phyloP scores from a whole-genome alignment of 1,284 basidiomycete species.

The Ceratobasidium sp. region DNA sequence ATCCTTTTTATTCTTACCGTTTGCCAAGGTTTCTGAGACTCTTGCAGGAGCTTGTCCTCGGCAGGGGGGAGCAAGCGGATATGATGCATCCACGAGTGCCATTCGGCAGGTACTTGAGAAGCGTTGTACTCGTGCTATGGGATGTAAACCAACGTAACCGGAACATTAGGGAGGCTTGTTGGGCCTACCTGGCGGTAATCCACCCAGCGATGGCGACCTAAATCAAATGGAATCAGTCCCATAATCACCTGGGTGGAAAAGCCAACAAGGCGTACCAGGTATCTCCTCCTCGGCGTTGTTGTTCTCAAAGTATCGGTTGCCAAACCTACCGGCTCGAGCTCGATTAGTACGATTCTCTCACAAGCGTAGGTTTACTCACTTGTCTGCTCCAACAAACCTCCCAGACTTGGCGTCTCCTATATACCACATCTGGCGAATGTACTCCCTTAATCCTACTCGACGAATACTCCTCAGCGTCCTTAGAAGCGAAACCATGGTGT shows the following conservation, averaged over 20 bases:
- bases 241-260: neutral
- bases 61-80: slow-evolving; percentile 84
- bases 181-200: slow-evolving; percentile 81
- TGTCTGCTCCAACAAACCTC: slow-evolving; percentile 80
- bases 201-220: slow-evolving; percentile 93
- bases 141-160: neutral
- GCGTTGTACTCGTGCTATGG: slow-evolving; percentile 84
- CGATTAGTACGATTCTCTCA: slow-evolving; percentile 4
- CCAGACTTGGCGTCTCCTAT: slow-evolving; percentile 93
- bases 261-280: slow-evolving; percentile 68
- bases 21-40: slow-evolving; percentile 80
- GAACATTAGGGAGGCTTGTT: neutral
- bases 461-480: slow-evolving; percentile 81
- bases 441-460: slow-evolving; percentile 79
- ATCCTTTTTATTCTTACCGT: slow-evolving; percentile 65
- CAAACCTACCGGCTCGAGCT: slow-evolving; percentile 66
- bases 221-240: slow-evolving; percentile 3
- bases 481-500: slow-evolving; percentile 72
- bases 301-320: slow-evolving; percentile 93
- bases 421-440: slow-evolving; percentile 87
- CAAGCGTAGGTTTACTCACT: slow-evolving; percentile 63
- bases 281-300: slow-evolving; percentile 83
- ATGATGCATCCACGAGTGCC: slow-evolving; percentile 95
- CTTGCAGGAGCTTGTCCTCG: slow-evolving; percentile 77
- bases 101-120: slow-evolving; percentile 90